phyloP scores from a whole-genome alignment of 805 yeast species.

The Cyberlindnera xishuangbannaensis region DNA sequence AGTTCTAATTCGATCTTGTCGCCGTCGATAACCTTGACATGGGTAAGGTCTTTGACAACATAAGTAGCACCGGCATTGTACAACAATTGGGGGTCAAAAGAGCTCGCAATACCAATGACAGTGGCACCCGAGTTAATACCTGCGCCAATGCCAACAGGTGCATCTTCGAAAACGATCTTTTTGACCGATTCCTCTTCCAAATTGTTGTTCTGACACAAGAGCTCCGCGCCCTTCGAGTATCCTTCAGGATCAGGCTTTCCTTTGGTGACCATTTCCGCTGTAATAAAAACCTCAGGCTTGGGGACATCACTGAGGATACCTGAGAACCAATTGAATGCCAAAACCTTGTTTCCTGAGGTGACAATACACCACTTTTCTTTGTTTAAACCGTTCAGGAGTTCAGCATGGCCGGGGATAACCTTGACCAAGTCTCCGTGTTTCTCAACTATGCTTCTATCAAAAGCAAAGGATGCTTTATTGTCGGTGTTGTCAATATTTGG shows the following conservation, averaged over 20 bases:
- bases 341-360: conserved; percentile 72
- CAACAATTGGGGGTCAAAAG: conserved; percentile 47
- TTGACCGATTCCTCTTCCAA: conserved; percentile 33
- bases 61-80: conserved; percentile 75
- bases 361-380: conserved; percentile 72
- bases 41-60: conserved; percentile 64
- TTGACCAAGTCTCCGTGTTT: conserved; percentile 67
- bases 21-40: conserved; percentile 23
- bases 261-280: conserved; percentile 72
- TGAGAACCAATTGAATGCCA: conserved; percentile 77
- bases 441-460: conserved; percentile 54
- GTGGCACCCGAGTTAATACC: conserved; percentile 83
- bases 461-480: conserved; percentile 60
- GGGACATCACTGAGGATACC: conserved; percentile 45
- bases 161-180: conserved; percentile 77
- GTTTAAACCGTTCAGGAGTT: conserved; percentile 51
- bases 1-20: conserved; percentile 19
- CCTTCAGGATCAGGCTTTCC: conserved; percentile 92
- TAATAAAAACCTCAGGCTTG: conserved; percentile 70
- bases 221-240: conserved; percentile 39
- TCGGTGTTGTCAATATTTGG: conserved; percentile 67
- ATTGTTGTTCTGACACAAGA: conserved; percentile 39
- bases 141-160: conserved; percentile 84
- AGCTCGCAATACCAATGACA: conserved; percentile 79
- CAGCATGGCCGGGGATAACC: conserved; percentile 72